Evolutionary conservation across 495 filamentous ascomycete genomes (phyloP), one percentile per base, ranked within the genome.

Genomic region (Hapsidospora chrysogenum): DNA sequence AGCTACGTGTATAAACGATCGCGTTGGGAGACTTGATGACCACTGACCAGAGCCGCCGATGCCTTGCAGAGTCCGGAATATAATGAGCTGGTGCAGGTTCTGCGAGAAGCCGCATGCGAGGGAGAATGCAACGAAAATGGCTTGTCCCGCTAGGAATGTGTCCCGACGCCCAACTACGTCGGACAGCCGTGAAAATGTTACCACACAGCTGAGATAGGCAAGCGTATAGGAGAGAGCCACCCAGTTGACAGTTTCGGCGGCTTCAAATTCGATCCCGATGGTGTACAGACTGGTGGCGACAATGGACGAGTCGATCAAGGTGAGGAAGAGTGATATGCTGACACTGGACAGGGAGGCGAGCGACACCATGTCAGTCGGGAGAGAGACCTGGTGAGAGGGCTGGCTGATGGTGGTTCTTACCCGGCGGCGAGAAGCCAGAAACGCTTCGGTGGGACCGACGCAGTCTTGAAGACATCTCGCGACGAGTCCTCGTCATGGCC

Each of bases 61-160:
- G 0, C 63, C 63, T 41, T 67, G 61, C 10, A 62, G 28, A 1
- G 58, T 52, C 35, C 63, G 50, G 22, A 48, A 60, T 7, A 49
- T 52, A 33, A 65, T 60, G 29, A 76, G 51, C 41, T 70, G 56
- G 11, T 50, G 39, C 17, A 70, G 32, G 23, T 41, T 64, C 29
- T 52, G 33, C 7, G 60, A 46, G 27, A 59, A 64, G 2, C 64
- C 70, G 40, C 70, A 72, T 0, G 52, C 69, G 0, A 66, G 46
- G 2, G 72, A 74, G 36, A 72, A 73, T 23, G 41, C 56, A 31
- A 71, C 44, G 38, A 76, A 76, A 33, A 74, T 48, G 17, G 61
- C 19, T 31, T 62, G 62, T 16, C 62, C 61, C 3, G 49, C 37
- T 2, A 64, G 27, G 39, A 70, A 63, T 4, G 63, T 62, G 33